Conservation (phyloP, 2,329 filamentous ascomycete genomes). For the Tricladium varicosporioides region DNA sequence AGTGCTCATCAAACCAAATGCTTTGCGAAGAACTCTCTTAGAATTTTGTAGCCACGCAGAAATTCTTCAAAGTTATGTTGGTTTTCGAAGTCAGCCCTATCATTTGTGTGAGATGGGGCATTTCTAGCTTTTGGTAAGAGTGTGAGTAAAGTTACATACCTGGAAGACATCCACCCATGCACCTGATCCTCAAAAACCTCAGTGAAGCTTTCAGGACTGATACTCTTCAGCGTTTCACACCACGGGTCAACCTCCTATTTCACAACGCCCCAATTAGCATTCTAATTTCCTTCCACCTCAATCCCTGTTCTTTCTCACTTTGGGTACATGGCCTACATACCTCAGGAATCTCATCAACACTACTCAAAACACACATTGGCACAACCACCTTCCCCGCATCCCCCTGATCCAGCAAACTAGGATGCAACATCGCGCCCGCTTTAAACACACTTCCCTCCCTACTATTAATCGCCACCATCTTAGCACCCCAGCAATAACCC, state of each 20-base stretch:
- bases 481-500: slow-evolving; percentile 68
- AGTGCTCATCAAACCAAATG: slow-evolving; percentile 31
- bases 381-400: slow-evolving; percentile 60
- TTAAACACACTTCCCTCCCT: slow-evolving; percentile 54
- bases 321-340: slow-evolving; percentile 37
- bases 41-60: slow-evolving; percentile 57
- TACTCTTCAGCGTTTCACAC: slow-evolving; percentile 40
- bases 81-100: slow-evolving; percentile 50
- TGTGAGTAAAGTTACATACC: slow-evolving; percentile 34
- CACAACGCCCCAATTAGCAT: neutral
- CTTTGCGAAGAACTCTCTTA: slow-evolving; percentile 57
- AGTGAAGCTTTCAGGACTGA: slow-evolving; percentile 50
- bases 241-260: slow-evolving; percentile 41
- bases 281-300: neutral
- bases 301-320: too few relatives aligned
- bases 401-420: slow-evolving; percentile 59
- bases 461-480: slow-evolving; percentile 57
- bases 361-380: slow-evolving; percentile 61
- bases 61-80: slow-evolving; percentile 60
- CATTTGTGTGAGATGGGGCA: too few relatives aligned
- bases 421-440: slow-evolving; percentile 50
- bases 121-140: too few relatives aligned
- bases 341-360: slow-evolving; percentile 55
- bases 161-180: slow-evolving; percentile 74
- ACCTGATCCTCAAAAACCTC: slow-evolving; percentile 67